A percentile compares a stretch with the other conserved stretches of the same genome.
Conservation (phyloP, 306 rosid genomes). For the Rosa chinensis region DNA sequence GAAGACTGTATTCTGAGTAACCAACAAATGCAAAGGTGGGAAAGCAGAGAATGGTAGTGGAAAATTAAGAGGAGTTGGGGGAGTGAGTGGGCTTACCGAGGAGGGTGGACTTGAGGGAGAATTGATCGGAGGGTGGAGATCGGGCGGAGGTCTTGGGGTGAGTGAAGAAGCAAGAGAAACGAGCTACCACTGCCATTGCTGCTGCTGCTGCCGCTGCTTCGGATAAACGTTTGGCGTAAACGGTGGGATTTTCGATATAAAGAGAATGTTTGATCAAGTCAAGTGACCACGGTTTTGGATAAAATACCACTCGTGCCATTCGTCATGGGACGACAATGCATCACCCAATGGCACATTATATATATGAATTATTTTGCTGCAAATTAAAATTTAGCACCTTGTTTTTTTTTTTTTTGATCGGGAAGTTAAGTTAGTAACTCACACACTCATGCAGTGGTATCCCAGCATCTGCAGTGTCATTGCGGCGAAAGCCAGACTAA, state of each 20-base stretch:
- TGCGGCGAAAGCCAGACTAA: no score
- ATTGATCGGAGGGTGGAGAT: constrained; percentile 35
- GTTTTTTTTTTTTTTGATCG: no score
- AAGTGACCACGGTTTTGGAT: background rate
- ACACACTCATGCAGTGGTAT: no score
- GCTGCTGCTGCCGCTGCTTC: background rate
- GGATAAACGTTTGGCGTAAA: constrained; percentile 29
- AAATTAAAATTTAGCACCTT: no score
- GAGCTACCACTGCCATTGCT: constrained; percentile 65
- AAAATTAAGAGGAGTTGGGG: background rate
- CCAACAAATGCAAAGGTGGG: background rate
- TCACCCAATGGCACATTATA: no score
- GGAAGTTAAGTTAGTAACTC: no score
- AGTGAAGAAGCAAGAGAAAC: constrained; percentile 54
- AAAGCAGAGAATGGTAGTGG: background rate
- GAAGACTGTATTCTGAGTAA: background rate
- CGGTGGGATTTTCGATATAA: background rate
- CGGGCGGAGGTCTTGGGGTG: constrained; percentile 37
- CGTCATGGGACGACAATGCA: background rate
- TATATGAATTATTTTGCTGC: no score
- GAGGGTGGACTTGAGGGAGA: constrained; percentile 28
- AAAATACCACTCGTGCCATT: background rate
- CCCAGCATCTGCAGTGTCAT: no score
- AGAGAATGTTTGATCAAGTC: background rate
- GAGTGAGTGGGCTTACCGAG: constrained; percentile 38